phyloP scores from a whole-genome alignment of 169 alveolate species.

The Fabrea salina region DNA sequence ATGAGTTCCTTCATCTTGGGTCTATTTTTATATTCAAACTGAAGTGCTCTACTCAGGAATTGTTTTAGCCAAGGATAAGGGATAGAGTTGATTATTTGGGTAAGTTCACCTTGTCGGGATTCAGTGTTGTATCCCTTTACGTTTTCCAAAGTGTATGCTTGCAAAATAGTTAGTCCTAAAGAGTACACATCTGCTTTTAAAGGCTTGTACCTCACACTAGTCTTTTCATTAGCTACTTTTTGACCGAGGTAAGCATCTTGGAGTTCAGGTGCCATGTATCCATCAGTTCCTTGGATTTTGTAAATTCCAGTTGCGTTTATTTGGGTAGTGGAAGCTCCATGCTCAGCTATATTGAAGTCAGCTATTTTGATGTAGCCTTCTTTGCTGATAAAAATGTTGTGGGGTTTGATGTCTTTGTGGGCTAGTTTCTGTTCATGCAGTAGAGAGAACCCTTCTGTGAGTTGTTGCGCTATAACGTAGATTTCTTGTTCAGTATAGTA shows the following conservation, averaged over 20 bases:
- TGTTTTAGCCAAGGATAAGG: too few species aligned
- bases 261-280: constrained; percentile 26
- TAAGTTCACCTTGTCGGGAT: neutral
- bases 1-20: too few species aligned
- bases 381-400: constrained; percentile 46
- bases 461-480: too few species aligned
- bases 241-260: neutral
- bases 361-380: constrained; percentile 43
- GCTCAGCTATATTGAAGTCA: too few species aligned
- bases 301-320: too few species aligned
- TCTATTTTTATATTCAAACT: too few species aligned
- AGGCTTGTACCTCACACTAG: constrained; percentile 24
- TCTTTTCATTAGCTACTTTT: neutral
- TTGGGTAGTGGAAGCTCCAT: too few species aligned
- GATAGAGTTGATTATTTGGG: neutral
- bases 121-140: neutral
- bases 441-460: neutral
- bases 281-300: constrained; percentile 23
- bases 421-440: neutral
- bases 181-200: constrained; percentile 45
- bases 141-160: constrained; percentile 11
- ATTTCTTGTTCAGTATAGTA: neutral
- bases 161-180: constrained; percentile 34
- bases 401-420: constrained; percentile 59
- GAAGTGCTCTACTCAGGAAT: too few species aligned